Evolutionary conservation across 768 basidiomycete genomes (phyloP), one percentile per base, ranked within the genome.

Genomic region (Scleroderma citrinum): DNA sequence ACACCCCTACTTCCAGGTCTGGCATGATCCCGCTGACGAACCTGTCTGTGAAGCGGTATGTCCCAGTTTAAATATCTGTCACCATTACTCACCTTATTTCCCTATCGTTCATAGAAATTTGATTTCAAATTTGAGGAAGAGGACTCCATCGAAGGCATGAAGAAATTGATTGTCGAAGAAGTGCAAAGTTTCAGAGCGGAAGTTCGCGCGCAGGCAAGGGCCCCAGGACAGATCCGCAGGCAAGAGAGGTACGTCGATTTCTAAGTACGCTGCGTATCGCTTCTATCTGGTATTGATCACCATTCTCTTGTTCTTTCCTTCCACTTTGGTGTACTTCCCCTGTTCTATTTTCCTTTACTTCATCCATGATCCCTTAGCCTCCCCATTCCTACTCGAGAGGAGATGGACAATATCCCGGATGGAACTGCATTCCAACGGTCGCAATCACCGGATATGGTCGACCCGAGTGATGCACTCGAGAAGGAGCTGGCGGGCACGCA

Each of bases 11-110:
- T 71, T 91, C 52, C 81, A 87, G 52, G 96, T 97, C 11, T 99
- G 96, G 96, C 94, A 97, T 63, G 96, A 98, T 66, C 93, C 93
- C 17, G 82, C 88, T 10, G 94, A 98, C 63, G 94, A 96, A 66
- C 94, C 94, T 0, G 58, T 79, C 32, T 96, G 92, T 66, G 82
- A 89, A 32, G 67, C 77, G 43, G 92, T 92, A 57, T 59, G 75
- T 69, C 44, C 46, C 3, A 41, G 13, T 14, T 51, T 13, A 43
- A 29, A 42, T 23, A 8, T 21, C 21, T 36, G 19, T 44, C 34
- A 20, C 16, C 7, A 21, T 47, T 35, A 16, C 41, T 5, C 12
- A 24, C 36, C 36, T 51, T 44, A 41, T 24, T 30, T 45, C 5
- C 1, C 23, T 16, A 48, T 29, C 43, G 49, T 14, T 31, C 60